Percentiles rank a stretch among this genome's conserved stretches.
These are phyloP conservation scores for Albifimbria verrucaria DNA, from an alignment of 2,329 filamentous ascomycete genomes.

Conservation along the genomic window DNA sequence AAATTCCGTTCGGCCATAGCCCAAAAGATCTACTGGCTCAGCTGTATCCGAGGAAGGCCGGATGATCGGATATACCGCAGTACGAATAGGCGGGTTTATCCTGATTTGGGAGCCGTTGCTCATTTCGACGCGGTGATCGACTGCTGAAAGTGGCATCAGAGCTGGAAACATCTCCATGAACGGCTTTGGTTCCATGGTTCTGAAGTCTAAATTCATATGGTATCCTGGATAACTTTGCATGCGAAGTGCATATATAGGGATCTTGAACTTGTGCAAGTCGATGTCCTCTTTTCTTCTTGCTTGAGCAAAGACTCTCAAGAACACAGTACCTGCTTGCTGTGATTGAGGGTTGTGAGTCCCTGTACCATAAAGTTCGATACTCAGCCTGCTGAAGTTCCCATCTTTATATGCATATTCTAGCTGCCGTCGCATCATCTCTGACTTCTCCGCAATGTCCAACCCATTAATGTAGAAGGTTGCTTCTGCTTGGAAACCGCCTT, in stretches of 20 bases:
- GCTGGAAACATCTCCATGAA: slow-evolving; percentile 42
- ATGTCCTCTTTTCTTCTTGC: slow-evolving; percentile 33
- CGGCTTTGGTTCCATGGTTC: slow-evolving; percentile 37
- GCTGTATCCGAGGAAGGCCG: slow-evolving; percentile 23
- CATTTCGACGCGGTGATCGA: slow-evolving; percentile 25
- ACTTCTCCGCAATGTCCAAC: slow-evolving; percentile 39
- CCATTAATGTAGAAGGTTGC: slow-evolving; percentile 40
- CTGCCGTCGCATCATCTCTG: slow-evolving; percentile 39
- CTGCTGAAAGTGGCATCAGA: slow-evolving; percentile 21
- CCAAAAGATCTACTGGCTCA: slow-evolving; percentile 17
- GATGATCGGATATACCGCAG: slow-evolving; percentile 16
- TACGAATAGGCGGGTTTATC: slow-evolving; percentile 16
- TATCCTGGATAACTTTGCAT: slow-evolving; percentile 41
- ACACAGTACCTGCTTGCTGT: slow-evolving; percentile 47
- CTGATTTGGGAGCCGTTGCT: slow-evolving; percentile 13
- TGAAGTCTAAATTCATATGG: slow-evolving; percentile 40
- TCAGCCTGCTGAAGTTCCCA: slow-evolving; percentile 32
- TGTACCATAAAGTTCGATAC: slow-evolving; percentile 33
- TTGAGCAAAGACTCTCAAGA: slow-evolving; percentile 44
- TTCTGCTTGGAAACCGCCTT: slow-evolving; percentile 42
- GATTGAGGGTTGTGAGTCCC: slow-evolving; percentile 33
- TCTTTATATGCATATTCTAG: slow-evolving; percentile 27
- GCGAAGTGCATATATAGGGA: slow-evolving; percentile 32
- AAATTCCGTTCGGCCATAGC: slow-evolving; percentile 22
- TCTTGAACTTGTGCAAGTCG: slow-evolving; percentile 31